phyloP scores from a whole-genome alignment of 2,329 filamentous ascomycete genomes.

The Purpureocillium takamizusanense region DNA sequence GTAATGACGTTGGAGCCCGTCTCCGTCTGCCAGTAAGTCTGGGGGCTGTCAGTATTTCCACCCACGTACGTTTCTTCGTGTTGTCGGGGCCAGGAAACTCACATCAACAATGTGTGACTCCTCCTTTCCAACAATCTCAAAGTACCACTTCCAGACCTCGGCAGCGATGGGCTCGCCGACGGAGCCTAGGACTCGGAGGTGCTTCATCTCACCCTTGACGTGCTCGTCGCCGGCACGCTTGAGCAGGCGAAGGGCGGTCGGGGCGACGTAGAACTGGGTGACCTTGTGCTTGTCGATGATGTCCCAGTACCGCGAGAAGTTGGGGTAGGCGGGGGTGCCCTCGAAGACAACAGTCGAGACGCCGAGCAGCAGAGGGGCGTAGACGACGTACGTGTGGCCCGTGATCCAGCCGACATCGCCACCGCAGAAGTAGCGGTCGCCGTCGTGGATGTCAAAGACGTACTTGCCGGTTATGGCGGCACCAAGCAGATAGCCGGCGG shows the following conservation, averaged over 20 bases:
- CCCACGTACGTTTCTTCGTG: background rate
- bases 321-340: conserved; percentile 92
- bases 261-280: conserved; percentile 97
- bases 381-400: conserved; percentile 96
- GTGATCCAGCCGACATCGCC: conserved; percentile 99
- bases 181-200: conserved; percentile 82
- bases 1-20: conserved; percentile 95
- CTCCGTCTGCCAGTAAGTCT: conserved; percentile 99
- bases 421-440: conserved; percentile 93
- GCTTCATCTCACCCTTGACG: conserved; percentile 82
- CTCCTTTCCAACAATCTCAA: conserved; percentile 87
- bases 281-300: conserved; percentile 92
- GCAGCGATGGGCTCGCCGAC: conserved; percentile 96
- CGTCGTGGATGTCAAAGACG: conserved; percentile 94
- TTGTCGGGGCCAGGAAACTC: conserved; percentile 29
- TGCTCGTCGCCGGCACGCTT: conserved; percentile 94
- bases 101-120: conserved; percentile 91
- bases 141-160: conserved; percentile 99
- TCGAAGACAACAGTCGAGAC: conserved; percentile 95
- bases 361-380: conserved; percentile 86
- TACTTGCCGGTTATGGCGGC: conserved; percentile 94
- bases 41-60: conserved; percentile 11
- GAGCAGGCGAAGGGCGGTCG: conserved; percentile 82
- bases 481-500: conserved; percentile 87
- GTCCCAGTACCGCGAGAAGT: conserved; percentile 98